phyloP scores from a whole-genome alignment of 73 alveolate species.

The Paramecium tetraurelia region DNA sequence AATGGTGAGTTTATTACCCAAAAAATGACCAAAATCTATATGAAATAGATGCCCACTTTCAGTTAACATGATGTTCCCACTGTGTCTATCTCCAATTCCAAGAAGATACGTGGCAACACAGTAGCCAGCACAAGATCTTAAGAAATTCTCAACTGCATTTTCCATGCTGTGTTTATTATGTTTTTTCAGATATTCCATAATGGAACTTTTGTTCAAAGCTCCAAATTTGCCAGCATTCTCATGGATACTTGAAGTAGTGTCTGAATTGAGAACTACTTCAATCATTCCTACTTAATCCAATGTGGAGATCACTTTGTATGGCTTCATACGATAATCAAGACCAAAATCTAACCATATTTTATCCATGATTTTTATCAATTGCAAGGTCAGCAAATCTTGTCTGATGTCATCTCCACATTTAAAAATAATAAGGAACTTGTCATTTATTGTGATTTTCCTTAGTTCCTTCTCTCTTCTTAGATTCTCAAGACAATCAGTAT shows the following conservation, averaged over 20 bases:
- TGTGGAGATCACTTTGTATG: slow-evolving; percentile 90
- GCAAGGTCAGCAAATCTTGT: slow-evolving; percentile 91
- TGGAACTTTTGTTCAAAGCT: slow-evolving; percentile 67
- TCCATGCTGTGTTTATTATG: slow-evolving; percentile 59
- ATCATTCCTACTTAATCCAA: slow-evolving; percentile 94
- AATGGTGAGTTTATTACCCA: neutral
- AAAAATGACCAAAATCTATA: slow-evolving; percentile 97
- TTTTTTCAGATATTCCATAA: slow-evolving; percentile 62
- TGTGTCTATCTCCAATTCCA: slow-evolving; percentile 97
- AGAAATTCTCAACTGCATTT: slow-evolving; percentile 71
- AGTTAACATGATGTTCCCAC: slow-evolving; percentile 93
- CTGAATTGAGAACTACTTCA: slow-evolving; percentile 88
- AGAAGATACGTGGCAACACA: slow-evolving; percentile 91
- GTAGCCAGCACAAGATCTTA: slow-evolving; percentile 91
- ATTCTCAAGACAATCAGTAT: neutral
- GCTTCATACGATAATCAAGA: slow-evolving; percentile 88
- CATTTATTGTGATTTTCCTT: neutral
- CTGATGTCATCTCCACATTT: slow-evolving; percentile 98
- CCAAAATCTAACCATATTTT: slow-evolving; percentile 93
- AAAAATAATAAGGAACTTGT: slow-evolving; percentile 68
- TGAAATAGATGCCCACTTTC: slow-evolving; percentile 93
- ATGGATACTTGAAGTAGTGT: slow-evolving; percentile 55
- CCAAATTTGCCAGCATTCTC: slow-evolving; percentile 60
- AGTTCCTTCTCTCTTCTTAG: neutral
- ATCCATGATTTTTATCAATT: slow-evolving; percentile 91